phyloP scores from a whole-genome alignment of 768 basidiomycete species.

The Calocera viscosa region DNA sequence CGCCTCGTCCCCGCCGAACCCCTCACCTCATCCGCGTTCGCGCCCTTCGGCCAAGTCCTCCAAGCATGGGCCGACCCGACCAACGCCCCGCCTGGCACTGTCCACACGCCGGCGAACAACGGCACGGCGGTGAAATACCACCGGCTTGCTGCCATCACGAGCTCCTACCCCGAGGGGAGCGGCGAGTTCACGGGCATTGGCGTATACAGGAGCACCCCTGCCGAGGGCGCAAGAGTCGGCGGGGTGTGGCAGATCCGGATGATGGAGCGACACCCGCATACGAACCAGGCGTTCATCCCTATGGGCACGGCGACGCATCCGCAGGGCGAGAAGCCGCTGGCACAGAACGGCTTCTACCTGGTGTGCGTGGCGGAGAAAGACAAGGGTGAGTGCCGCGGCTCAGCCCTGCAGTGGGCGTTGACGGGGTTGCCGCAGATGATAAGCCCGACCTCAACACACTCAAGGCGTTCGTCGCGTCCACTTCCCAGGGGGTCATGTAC shows the following conservation, averaged over 20 bases:
- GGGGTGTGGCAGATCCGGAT: slow-evolving; percentile 49
- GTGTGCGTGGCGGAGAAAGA: slow-evolving; percentile 81
- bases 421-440: slow-evolving; percentile 37
- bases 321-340: slow-evolving; percentile 32
- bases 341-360: slow-evolving; percentile 50
- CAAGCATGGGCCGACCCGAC: slow-evolving; percentile 66
- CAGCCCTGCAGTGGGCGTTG: too few species aligned
- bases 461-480: slow-evolving; percentile 69
- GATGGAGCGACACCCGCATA: slow-evolving; percentile 82
- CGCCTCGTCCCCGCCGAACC: slow-evolving; percentile 32
- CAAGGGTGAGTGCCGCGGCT: slow-evolving; percentile 22
- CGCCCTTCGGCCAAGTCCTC: slow-evolving; percentile 79
- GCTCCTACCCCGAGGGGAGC: slow-evolving; percentile 47
- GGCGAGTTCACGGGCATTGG: slow-evolving; percentile 60
- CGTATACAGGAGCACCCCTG: slow-evolving; percentile 68
- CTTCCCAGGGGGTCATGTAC: slow-evolving; percentile 79
- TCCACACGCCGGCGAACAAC: slow-evolving; percentile 71
- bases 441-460: slow-evolving; percentile 61
- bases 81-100: slow-evolving; percentile 52
- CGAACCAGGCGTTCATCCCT: slow-evolving; percentile 88
- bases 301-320: slow-evolving; percentile 51
- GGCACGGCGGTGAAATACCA: slow-evolving; percentile 90
- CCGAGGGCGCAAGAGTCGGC: slow-evolving; percentile 34
- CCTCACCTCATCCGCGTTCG: slow-evolving; percentile 75
- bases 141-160: slow-evolving; percentile 61